Conservation (phyloP, 2,329 filamentous ascomycete genomes). For the Microsporum audouinii region DNA sequence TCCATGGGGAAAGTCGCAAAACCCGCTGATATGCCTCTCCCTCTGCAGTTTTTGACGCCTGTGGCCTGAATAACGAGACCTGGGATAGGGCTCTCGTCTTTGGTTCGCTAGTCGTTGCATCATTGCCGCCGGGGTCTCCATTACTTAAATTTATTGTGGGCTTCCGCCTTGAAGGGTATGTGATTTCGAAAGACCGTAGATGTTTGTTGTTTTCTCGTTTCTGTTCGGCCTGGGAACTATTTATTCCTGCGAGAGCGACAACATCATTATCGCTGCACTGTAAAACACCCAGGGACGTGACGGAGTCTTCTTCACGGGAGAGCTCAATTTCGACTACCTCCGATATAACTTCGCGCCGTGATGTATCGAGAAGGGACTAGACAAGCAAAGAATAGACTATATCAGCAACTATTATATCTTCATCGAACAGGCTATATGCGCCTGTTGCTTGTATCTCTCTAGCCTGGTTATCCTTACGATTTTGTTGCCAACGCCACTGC, state of each 20-base stretch:
- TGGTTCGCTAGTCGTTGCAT: slow-evolving; percentile 18
- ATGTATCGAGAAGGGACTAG: slow-evolving; percentile 62
- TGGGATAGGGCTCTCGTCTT: slow-evolving; percentile 35
- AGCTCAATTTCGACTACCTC: slow-evolving; percentile 63
- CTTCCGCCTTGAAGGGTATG: slow-evolving; percentile 40
- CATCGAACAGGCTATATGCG: background rate
- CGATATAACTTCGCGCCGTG: slow-evolving; percentile 50
- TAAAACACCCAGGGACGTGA: slow-evolving; percentile 67
- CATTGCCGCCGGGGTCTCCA: slow-evolving; percentile 9
- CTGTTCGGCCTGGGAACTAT: slow-evolving; percentile 62
- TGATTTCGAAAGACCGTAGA: slow-evolving; percentile 62
- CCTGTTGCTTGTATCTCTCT: slow-evolving; percentile 1
- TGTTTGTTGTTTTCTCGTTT: slow-evolving; percentile 71
- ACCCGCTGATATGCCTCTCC: slow-evolving; percentile 51
- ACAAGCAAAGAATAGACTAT: background rate
- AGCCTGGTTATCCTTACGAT: slow-evolving; percentile 47
- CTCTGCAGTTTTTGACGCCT: slow-evolving; percentile 29
- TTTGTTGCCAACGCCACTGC: slow-evolving; percentile 74
- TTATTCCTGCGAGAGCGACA: slow-evolving; percentile 64
- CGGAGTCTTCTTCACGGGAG: slow-evolving; percentile 75
- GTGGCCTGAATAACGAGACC: slow-evolving; percentile 39
- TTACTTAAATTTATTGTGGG: slow-evolving; percentile 14
- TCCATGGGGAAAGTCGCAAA: slow-evolving; percentile 45
- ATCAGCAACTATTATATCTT: background rate
- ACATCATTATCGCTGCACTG: slow-evolving; percentile 43